Conservation (phyloP, 371 early-diverging fungal genomes). For the Mortierella sp. region DNA sequence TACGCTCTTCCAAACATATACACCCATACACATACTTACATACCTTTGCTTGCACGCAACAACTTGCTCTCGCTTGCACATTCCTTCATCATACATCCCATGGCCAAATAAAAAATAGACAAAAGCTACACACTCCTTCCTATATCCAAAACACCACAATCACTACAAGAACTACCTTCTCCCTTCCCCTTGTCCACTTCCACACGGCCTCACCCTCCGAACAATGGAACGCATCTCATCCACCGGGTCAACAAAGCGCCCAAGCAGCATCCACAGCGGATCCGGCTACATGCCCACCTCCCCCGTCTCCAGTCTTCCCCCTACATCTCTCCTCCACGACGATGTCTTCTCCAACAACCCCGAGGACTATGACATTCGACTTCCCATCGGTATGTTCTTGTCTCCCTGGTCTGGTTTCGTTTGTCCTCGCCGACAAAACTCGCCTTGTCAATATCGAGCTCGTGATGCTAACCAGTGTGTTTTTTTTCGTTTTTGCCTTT, state of each 20-base stretch:
- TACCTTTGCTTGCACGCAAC: not conserved
- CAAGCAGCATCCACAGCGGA: conserved; percentile 54
- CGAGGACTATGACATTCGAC: conserved; percentile 60
- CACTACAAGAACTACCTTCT: too few species aligned
- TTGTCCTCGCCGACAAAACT: not conserved
- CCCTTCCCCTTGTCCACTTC: not conserved
- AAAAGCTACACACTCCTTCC: not conserved
- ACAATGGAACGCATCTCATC: conserved; percentile 54
- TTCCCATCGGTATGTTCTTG: conserved; percentile 40
- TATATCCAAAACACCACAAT: not conserved
- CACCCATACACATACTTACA: not conserved
- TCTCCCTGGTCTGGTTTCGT: not conserved
- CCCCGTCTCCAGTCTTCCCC: conserved; percentile 15
- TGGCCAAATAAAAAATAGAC: not conserved
- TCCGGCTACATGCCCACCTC: conserved; percentile 35
- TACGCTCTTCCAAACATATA: not conserved
- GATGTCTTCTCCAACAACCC: conserved; percentile 49
- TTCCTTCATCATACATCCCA: not conserved
- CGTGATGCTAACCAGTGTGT: not conserved
- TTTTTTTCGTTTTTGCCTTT: not conserved
- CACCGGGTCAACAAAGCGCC: conserved; percentile 47
- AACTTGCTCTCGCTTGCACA: not conserved
- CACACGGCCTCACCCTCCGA: conserved; percentile 13
- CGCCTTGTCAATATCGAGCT: not conserved
- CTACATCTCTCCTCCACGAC: conserved; percentile 13